Evolutionary conservation across 2,329 filamentous ascomycete species (phyloP), one percentile per base, ranked within the genome.

Genomic region (Paracamarosporium sp.): DNA sequence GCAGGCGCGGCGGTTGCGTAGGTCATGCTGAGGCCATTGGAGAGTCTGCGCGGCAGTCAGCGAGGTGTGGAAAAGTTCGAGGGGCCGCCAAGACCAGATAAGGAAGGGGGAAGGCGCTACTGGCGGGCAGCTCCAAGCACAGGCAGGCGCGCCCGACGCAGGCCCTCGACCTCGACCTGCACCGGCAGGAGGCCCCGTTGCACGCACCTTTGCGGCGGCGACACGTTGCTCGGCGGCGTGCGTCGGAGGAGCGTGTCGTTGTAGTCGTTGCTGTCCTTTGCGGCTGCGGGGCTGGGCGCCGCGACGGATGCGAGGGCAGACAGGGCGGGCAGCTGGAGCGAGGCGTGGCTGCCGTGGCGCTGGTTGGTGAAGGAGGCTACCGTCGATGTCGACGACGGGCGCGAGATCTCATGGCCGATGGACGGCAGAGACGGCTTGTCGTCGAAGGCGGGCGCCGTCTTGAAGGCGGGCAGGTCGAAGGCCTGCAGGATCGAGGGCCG

Each of bases 1-100:
- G 87, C 86, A 46, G 87, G 86, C 44, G 87, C 88, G 63, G 86
- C 85, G 63, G 85, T 88, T 67, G 85, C 82, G 74, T 86, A 87
- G 65, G 81, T 85, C 81, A 87, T 85, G 74, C 77, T 84, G 76
- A 79, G 77, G 68, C 78, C 80, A 81, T 82, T 80, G 60, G 73
- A 71, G 62, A 70, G 68, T 72, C 70, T 76, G 63, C 72, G 60
- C 63, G 53, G 33, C 55, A 58, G 68, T 74, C 60, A 75, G 67
- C 56, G 57, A 59, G 54, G 45, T 53, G 46, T 48, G 61, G 25
- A 70, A 72, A 70, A 70, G 63, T 72, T 74, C 75, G 63, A 67
- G 65, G 51, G 13, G 22, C 53, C 53, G 70, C 69, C 70, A 70
- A 71, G 70, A 58, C 56, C 31, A 60, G 70, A 74, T 73, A 73